phyloP scores from a whole-genome alignment of 2,329 filamentous ascomycete genomes.

The Helicocarpus griseus region DNA sequence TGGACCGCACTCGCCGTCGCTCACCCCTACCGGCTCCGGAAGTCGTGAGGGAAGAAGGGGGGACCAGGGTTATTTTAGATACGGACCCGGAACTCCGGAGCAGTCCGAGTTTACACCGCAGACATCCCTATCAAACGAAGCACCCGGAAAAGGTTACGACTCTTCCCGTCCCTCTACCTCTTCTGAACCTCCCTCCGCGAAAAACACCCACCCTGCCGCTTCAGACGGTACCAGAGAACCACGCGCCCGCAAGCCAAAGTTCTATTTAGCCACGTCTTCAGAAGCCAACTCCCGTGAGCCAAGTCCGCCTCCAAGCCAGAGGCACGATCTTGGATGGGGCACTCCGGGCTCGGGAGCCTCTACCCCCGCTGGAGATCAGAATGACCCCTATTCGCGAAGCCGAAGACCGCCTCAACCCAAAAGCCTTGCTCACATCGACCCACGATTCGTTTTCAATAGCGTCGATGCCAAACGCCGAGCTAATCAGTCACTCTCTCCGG shows the following conservation, averaged over 20 bases:
- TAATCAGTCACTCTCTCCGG: conserved; percentile 34
- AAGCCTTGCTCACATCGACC: conserved; percentile 59
- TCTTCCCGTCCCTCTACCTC: conserved; percentile 31
- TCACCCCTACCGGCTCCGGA: conserved; percentile 73
- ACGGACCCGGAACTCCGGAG: conserved; percentile 21
- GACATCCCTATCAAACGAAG: conserved; percentile 41
- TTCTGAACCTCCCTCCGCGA: conserved; percentile 30
- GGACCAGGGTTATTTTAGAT: conserved; percentile 22
- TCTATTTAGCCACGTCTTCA: conserved; percentile 47
- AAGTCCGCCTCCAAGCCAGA: conserved; percentile 53
- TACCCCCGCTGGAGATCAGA: conserved; percentile 66
- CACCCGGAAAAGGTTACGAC: conserved; percentile 20
- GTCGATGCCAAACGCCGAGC: conserved; percentile 59
- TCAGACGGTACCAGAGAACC: conserved; percentile 32
- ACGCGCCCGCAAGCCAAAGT: conserved; percentile 42
- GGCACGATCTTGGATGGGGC: conserved; percentile 35
- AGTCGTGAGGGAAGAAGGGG: conserved; percentile 42
- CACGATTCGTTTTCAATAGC: conserved; percentile 72
- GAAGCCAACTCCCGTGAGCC: conserved; percentile 48
- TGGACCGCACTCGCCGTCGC: conserved; percentile 74
- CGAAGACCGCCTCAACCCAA: conserved; percentile 62
- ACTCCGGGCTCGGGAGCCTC: conserved; percentile 63
- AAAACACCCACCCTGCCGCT: conserved; percentile 37
- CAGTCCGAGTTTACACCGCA: conserved; percentile 43
- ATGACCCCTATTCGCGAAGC: conserved; percentile 80